Conservation (phyloP, 139 green algal genomes). For the Chlorella sp. region DNA sequence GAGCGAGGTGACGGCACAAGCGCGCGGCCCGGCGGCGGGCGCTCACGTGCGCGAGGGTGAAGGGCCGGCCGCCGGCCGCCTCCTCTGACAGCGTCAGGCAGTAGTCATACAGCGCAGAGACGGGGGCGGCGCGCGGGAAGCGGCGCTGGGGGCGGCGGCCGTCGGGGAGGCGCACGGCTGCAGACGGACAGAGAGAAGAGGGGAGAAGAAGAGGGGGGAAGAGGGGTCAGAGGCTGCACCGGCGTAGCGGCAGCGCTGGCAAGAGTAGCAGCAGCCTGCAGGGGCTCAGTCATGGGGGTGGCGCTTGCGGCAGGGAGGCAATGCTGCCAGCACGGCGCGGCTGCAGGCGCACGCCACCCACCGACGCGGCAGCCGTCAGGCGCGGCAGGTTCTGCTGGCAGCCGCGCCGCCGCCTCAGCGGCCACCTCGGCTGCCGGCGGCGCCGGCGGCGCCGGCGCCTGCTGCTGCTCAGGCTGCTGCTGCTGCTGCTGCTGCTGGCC, state of each 20-base stretch:
- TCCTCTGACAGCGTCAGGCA: conserved; percentile 30
- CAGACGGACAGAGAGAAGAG: not conserved
- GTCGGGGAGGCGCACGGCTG: conserved; percentile 61
- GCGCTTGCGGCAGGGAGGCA: not conserved
- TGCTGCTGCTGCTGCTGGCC: conserved; percentile 1
- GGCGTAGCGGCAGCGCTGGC: not conserved
- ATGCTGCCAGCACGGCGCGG: not conserved
- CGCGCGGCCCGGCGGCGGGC: too few relatives aligned
- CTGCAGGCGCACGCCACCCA: conserved; percentile 28
- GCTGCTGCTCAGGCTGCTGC: not conserved
- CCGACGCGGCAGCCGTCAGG: conserved; percentile 43
- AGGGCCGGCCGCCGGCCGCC: conserved; percentile 31
- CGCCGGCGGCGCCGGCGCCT: not conserved
- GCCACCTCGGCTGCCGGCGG: conserved; percentile 20
- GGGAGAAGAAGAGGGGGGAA: conserved; percentile 1
- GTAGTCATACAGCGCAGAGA: conserved; percentile 49
- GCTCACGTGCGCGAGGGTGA: conserved; percentile 25
- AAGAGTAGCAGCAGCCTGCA: not conserved
- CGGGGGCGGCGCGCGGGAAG: conserved; percentile 49
- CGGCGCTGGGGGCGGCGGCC: conserved; percentile 58
- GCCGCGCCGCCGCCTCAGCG: conserved; percentile 38
- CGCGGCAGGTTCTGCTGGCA: conserved; percentile 60
- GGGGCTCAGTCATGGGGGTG: not conserved
- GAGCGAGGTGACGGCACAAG: too few relatives aligned
- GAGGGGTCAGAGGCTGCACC: not conserved